Percentiles rank a stretch among this genome's conserved stretches.
Evolutionary conservation across 306 rosid species (phyloP).

Genomic region (Pterocarpus santalinus): DNA sequence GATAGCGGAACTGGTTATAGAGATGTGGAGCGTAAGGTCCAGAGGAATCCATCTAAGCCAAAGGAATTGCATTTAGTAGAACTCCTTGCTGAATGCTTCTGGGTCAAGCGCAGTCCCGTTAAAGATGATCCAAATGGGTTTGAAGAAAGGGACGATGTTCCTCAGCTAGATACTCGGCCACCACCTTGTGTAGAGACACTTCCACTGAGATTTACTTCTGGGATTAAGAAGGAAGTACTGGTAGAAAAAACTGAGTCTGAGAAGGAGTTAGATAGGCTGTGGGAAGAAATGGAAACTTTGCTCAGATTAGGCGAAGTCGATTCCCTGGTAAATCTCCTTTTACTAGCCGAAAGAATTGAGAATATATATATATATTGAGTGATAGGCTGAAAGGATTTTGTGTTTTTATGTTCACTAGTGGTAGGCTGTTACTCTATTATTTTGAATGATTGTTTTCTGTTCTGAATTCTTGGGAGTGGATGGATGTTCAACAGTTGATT

Average conservation of each 20-base stretch:
- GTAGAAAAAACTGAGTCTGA: slow-evolving; percentile 41
- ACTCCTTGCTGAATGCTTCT: slow-evolving; percentile 34
- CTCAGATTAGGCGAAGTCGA: slow-evolving; percentile 17
- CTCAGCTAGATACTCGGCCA: background rate
- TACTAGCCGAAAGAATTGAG: background rate
- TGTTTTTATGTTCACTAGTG: background rate
- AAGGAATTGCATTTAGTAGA: slow-evolving; percentile 18
- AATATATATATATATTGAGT: too few relatives aligned
- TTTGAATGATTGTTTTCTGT: background rate
- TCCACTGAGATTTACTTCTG: background rate
- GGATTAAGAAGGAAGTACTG: background rate
- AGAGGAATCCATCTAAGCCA: slow-evolving; percentile 9
- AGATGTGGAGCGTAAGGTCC: background rate
- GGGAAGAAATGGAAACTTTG: slow-evolving; percentile 18
- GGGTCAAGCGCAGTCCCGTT: background rate
- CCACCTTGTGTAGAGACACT: background rate
- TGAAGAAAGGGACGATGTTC: slow-evolving; percentile 20
- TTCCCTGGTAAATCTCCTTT: slow-evolving; percentile 36
- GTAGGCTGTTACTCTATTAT: background rate
- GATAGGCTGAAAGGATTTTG: too few relatives aligned
- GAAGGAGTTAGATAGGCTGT: slow-evolving; percentile 34
- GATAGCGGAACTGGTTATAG: background rate
- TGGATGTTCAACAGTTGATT: background rate
- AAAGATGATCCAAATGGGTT: background rate
- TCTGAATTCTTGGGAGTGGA: background rate